Evolutionary conservation across 257 asterid species (phyloP).

Genomic region (Perilla frutescens): DNA sequence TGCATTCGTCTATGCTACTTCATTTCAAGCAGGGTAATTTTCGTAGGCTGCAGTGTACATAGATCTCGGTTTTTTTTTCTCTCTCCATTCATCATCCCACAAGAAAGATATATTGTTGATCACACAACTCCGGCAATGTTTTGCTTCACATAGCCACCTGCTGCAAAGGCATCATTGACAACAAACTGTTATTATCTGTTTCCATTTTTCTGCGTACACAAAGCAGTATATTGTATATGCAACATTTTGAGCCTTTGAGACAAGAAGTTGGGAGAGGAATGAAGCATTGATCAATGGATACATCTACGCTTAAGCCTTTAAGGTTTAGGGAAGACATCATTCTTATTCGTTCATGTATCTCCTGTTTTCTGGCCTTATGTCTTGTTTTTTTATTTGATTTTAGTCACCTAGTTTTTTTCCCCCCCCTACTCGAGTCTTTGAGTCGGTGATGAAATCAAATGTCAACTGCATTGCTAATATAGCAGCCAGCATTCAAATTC

Average conservation of each 20-base stretch:
- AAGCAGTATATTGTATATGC: not conserved
- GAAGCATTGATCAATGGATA: slow-evolving; percentile 7
- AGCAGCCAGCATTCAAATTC: slow-evolving; percentile 16
- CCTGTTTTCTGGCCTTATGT: not conserved
- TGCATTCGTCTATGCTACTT: not conserved
- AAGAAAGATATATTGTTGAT: not conserved
- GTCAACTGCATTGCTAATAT: slow-evolving; percentile 24
- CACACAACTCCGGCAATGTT: not conserved
- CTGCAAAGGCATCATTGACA: slow-evolving; percentile 3
- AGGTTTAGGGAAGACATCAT: slow-evolving; percentile 23
- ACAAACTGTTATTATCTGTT: not conserved
- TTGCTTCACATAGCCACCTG: slow-evolving; percentile 18
- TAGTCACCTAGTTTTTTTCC: slow-evolving; percentile 28
- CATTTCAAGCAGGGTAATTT: slow-evolving; percentile 18
- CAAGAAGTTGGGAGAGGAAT: slow-evolving; percentile 11
- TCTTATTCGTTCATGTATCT: slow-evolving; percentile 31
- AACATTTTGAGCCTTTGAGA: not conserved
- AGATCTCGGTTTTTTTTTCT: slow-evolving; percentile 12
- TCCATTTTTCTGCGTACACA: not conserved
- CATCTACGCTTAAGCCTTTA: slow-evolving; percentile 24
- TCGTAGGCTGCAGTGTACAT: slow-evolving; percentile 38
- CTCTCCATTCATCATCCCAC: slow-evolving; percentile 12
- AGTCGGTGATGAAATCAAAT: slow-evolving; percentile 29
- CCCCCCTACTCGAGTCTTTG: slow-evolving; percentile 19
- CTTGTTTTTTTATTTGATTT: slow-evolving; percentile 25